These are phyloP conservation scores for Cyberlindnera mycetangii DNA, from an alignment of 805 yeast species.

Conservation along the genomic window DNA sequence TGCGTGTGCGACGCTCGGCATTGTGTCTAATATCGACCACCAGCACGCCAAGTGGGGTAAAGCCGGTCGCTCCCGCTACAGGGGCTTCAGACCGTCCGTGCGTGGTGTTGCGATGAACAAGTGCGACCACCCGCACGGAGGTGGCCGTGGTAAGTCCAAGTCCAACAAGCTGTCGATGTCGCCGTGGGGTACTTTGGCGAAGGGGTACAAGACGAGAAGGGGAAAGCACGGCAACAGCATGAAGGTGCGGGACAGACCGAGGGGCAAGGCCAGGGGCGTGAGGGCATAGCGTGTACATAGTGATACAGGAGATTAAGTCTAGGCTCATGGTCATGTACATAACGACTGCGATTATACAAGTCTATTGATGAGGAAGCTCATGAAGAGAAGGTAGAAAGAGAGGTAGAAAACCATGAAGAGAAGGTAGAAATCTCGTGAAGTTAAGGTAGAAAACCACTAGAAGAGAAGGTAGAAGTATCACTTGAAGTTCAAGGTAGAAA, in stretches of 20 bases:
- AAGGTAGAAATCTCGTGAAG: too few species aligned
- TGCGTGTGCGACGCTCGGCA: slow-evolving; percentile 92
- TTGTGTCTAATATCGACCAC: slow-evolving; percentile 90
- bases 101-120: slow-evolving; percentile 99
- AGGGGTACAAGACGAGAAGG: slow-evolving; percentile 92
- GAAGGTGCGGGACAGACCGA: slow-evolving; percentile 90
- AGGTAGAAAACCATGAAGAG: too few species aligned
- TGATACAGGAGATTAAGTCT: too few species aligned
- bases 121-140: slow-evolving; percentile 97
- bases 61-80: slow-evolving; percentile 91
- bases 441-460: too few species aligned
- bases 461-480: too few species aligned
- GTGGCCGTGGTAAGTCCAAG: slow-evolving; percentile 99
- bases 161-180: slow-evolving; percentile 91
- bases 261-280: slow-evolving; percentile 62
- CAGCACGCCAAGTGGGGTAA: slow-evolving; percentile 89
- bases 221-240: slow-evolving; percentile 81
- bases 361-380: too few species aligned
- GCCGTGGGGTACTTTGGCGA: slow-evolving; percentile 92
- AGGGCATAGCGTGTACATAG: too few species aligned
- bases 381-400: too few species aligned
- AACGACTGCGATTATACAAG: neutral
- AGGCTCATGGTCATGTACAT: too few species aligned
- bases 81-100: slow-evolving; percentile 91
- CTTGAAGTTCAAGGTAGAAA: too few species aligned